Evolutionary conservation across 106 monocot genomes (phyloP), one percentile per base, ranked within the genome.

Genomic region (Dioscorea alata): DNA sequence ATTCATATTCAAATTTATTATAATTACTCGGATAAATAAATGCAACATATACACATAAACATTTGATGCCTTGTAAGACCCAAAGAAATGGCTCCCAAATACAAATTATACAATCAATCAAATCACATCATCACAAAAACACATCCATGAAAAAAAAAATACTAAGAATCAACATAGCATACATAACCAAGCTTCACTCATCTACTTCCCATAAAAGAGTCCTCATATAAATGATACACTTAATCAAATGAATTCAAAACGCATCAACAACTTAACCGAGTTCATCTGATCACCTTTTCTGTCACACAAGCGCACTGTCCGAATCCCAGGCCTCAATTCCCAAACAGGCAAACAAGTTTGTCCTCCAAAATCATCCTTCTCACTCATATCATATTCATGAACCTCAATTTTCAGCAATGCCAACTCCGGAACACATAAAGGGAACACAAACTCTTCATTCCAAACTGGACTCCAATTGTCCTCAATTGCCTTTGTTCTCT

Each of bases 331-430:
- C 20, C 63, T 74, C 58, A 86, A 49, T 65, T 90, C 90, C 48
- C 64, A 83, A 2, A 86, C 78, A 1, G 85, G 90, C 59, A 90
- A 63, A 63, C 90, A 90, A 7, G 86, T 78, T 57, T 90, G 85
- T 0, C 90, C 90, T 2, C 66, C 86, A 64, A 90, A 90, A 48
- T 90, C 85, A 62, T 86, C 79, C 70, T 80, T 85, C 52, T 81
- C 83, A 9, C 80, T 74, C 65, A 86, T 63, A 70, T 90, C 80
- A 48, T 86, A 76, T 13, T 90, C 90, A 21, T 78, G 80, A 2
- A 83, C 85, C 70, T 90, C 81, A 1, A 89, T 68, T 5, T 76
- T 60, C 16, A 89, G 75, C 23, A 88, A 17, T 4, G 84, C 88
- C 57, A 84, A 42, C 35, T 88, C 88, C 1, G 88, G 84, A 24